Evolutionary conservation across 2,329 filamentous ascomycete genomes (phyloP).

Genomic region (Aspergillus quadrilineatus): DNA sequence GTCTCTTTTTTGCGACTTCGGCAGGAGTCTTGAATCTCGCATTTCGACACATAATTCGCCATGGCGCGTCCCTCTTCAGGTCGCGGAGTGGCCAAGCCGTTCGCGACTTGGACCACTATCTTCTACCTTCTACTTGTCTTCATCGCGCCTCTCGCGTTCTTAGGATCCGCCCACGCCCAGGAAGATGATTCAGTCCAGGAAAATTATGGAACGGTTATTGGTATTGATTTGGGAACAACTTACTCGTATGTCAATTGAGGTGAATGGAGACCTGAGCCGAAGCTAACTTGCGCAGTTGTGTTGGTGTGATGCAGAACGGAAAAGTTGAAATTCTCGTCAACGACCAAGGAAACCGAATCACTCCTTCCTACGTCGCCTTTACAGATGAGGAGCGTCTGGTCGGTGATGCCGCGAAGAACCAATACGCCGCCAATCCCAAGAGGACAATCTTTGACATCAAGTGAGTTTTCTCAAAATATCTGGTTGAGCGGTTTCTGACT

Average conservation of each 20-base stretch:
- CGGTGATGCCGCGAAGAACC: constrained; percentile 96
- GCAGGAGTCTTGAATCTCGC: neutral
- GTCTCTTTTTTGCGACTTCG: neutral
- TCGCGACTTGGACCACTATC: constrained; percentile 75
- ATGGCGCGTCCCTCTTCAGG: constrained; percentile 59
- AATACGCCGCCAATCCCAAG: constrained; percentile 75
- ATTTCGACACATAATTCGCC: constrained; percentile 31
- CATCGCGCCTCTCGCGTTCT: constrained; percentile 77
- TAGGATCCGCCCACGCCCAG: constrained; percentile 70
- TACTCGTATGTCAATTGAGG: constrained; percentile 48
- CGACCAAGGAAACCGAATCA: constrained; percentile 96
- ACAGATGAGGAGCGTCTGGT: constrained; percentile 96
- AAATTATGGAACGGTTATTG: constrained; percentile 85
- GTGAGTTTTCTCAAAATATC: constrained; percentile 54
- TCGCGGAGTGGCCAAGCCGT: constrained; percentile 67
- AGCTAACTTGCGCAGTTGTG: constrained; percentile 58
- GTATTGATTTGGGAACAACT: constrained; percentile 93
- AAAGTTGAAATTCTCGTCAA: constrained; percentile 95
- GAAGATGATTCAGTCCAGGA: constrained; percentile 65
- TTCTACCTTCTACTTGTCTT: constrained; percentile 91
- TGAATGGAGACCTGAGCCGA: neutral
- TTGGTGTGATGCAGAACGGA: constrained; percentile 93
- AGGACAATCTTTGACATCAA: constrained; percentile 81
- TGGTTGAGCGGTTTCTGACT: constrained; percentile 11
- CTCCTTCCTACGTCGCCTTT: constrained; percentile 91